Percentiles rank a stretch among this genome's conserved stretches.
Conservation (phyloP, 2,329 filamentous ascomycete species). For the Aspergillus amoenus region DNA sequence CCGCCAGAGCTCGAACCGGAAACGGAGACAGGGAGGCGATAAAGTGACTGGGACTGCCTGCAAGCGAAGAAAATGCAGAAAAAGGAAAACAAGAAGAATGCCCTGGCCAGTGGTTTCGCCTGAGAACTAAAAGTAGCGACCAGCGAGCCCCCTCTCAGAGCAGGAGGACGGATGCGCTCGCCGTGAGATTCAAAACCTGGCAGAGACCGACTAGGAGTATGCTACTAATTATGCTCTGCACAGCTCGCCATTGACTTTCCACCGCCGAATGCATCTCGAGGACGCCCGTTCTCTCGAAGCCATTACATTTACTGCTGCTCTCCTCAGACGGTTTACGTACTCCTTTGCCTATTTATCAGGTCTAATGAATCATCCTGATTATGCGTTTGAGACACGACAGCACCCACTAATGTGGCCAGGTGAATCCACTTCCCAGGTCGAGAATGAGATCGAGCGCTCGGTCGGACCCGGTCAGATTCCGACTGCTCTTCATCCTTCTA, state of each 20-base stretch:
- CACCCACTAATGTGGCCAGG: conserved; percentile 14
- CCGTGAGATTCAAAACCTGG: neutral
- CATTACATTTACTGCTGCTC: too few species aligned
- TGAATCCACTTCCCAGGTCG: conserved; percentile 18
- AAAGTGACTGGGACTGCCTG: conserved; percentile 16
- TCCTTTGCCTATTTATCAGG: conserved; percentile 3
- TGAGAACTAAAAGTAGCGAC: neutral
- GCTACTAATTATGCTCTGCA: too few species aligned
- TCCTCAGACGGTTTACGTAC: neutral
- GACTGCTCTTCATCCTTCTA: neutral
- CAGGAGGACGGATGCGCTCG: neutral
- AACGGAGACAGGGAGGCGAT: conserved; percentile 31
- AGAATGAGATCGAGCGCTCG: conserved; percentile 17
- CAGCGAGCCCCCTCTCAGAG: neutral
- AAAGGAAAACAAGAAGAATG: conserved; percentile 9
- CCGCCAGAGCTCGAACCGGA: conserved; percentile 36
- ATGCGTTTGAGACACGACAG: conserved; percentile 22
- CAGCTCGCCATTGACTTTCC: too few species aligned
- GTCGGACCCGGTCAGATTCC: conserved; percentile 13
- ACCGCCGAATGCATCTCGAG: neutral
- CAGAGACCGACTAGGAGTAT: neutral
- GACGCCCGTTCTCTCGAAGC: too few species aligned
- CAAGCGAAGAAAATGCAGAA: conserved; percentile 20
- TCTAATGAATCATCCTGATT: conserved; percentile 16
- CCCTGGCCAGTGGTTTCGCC: neutral